These are phyloP conservation scores for Nothophoma quercina DNA, from an alignment of 2,329 filamentous ascomycete genomes.

Conservation along the genomic window DNA sequence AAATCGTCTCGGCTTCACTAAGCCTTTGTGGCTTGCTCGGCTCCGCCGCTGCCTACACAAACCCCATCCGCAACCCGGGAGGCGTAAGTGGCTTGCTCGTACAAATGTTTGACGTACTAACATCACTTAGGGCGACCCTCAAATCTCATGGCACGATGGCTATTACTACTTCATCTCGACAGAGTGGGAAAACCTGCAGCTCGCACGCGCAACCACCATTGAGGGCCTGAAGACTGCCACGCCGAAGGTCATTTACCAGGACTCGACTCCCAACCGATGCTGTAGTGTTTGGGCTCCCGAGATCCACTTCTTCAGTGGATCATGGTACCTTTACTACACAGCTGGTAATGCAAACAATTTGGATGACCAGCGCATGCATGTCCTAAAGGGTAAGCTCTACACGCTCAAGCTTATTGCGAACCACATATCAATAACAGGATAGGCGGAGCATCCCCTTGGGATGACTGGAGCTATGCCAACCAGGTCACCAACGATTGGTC, in stretches of 20 bases:
- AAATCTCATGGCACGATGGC: constrained; percentile 60
- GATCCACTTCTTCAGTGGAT: constrained; percentile 57
- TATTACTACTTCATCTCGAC: constrained; percentile 67
- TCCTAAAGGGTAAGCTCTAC: constrained; percentile 55
- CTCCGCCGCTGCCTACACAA: not conserved
- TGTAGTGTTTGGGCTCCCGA: constrained; percentile 64
- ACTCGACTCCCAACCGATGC: constrained; percentile 57
- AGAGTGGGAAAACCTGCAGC: constrained; percentile 62
- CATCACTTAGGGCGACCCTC: constrained; percentile 47
- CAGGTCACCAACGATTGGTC: constrained; percentile 54
- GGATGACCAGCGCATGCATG: constrained; percentile 60
- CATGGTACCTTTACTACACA: constrained; percentile 66
- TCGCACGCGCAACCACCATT: constrained; percentile 63
- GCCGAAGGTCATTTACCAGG: constrained; percentile 60
- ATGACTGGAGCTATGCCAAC: constrained; percentile 58
- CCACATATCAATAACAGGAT: not conserved
- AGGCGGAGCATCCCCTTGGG: constrained; percentile 63
- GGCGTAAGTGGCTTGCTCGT: not conserved
- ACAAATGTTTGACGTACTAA: not conserved
- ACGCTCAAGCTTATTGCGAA: not conserved
- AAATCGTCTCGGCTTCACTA: not conserved
- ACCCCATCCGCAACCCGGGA: constrained; percentile 6
- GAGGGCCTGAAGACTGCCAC: constrained; percentile 62
- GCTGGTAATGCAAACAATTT: constrained; percentile 57
- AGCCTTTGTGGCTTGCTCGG: constrained; percentile 1